phyloP scores from a whole-genome alignment of 345 rosid species.

The Salix dunnii region DNA sequence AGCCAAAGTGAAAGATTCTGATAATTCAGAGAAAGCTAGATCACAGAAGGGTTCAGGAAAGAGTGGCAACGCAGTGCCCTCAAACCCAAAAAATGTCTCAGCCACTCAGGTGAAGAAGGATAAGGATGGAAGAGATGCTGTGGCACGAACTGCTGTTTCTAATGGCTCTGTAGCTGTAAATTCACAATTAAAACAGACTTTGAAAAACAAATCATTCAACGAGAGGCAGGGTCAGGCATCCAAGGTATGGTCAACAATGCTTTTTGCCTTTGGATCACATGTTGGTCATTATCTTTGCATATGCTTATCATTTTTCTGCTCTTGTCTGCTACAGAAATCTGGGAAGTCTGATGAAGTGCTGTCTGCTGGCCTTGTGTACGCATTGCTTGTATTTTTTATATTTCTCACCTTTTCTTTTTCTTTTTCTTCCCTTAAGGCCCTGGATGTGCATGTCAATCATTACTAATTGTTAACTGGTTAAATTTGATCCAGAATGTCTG shows the following conservation, averaged over 20 bases:
- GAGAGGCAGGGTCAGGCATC: slow-evolving; percentile 44
- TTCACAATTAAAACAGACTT: slow-evolving; percentile 42
- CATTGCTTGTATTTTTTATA: slow-evolving; percentile 14
- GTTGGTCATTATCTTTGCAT: not conserved
- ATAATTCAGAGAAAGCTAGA: slow-evolving; percentile 31
- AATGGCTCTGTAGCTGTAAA: slow-evolving; percentile 51
- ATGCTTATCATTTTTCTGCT: slow-evolving; percentile 32
- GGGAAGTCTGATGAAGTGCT: slow-evolving; percentile 47
- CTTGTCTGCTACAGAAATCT: slow-evolving; percentile 44
- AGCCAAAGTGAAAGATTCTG: slow-evolving; percentile 32
- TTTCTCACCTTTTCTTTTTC: not conserved
- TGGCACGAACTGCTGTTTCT: slow-evolving; percentile 29
- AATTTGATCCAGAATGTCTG: not conserved
- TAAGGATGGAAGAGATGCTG: slow-evolving; percentile 42
- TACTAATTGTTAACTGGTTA: not conserved
- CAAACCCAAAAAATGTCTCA: slow-evolving; percentile 37
- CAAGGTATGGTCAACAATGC: slow-evolving; percentile 37
- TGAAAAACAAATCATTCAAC: slow-evolving; percentile 48
- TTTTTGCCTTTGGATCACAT: slow-evolving; percentile 2
- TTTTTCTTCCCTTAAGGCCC: not conserved
- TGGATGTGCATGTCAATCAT: not conserved
- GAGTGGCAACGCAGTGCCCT: slow-evolving; percentile 48
- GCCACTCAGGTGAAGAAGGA: slow-evolving; percentile 42
- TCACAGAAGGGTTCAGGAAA: slow-evolving; percentile 44
- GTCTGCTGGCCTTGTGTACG: slow-evolving; percentile 57